These are phyloP conservation scores for Eucalyptus melliodora DNA, from an alignment of 345 rosid species.

Conservation along the genomic window DNA sequence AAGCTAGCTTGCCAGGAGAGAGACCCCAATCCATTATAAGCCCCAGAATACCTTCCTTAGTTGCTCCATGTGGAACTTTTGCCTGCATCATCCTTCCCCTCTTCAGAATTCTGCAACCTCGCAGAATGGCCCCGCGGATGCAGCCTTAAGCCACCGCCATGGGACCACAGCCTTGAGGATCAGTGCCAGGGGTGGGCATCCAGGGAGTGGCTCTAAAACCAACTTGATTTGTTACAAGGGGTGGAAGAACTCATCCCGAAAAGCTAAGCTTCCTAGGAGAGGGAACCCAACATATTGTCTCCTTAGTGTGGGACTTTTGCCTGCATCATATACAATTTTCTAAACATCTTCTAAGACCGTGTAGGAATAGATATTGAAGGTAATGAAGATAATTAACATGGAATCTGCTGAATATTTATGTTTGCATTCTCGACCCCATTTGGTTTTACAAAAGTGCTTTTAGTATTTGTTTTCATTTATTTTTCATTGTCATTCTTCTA, in stretches of 20 bases:
- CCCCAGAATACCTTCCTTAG: background rate
- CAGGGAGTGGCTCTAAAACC: background rate
- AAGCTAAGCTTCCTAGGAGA: background rate
- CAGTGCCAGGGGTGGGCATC: background rate
- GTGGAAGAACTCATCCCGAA: background rate
- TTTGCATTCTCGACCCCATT: background rate
- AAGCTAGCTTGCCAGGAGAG: background rate
- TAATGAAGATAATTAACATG: background rate
- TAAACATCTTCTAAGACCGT: background rate
- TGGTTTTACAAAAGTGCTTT: background rate
- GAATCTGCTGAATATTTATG: background rate
- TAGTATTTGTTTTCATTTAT: background rate
- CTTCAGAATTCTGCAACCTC: background rate
- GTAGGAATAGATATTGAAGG: background rate
- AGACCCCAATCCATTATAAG: background rate
- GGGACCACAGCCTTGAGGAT: background rate
- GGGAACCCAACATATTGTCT: background rate
- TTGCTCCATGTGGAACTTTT: background rate
- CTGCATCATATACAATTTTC: background rate
- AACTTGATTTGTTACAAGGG: background rate
- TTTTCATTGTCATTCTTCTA: background rate
- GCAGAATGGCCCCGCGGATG: background rate
- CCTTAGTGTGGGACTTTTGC: background rate
- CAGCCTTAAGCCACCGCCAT: background rate
- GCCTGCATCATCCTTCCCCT: background rate